A percentile compares a stretch with the other conserved stretches of the same genome.
phyloP scores from a whole-genome alignment of 2,329 filamentous ascomycete species.

The Huntiella abstrusa region DNA sequence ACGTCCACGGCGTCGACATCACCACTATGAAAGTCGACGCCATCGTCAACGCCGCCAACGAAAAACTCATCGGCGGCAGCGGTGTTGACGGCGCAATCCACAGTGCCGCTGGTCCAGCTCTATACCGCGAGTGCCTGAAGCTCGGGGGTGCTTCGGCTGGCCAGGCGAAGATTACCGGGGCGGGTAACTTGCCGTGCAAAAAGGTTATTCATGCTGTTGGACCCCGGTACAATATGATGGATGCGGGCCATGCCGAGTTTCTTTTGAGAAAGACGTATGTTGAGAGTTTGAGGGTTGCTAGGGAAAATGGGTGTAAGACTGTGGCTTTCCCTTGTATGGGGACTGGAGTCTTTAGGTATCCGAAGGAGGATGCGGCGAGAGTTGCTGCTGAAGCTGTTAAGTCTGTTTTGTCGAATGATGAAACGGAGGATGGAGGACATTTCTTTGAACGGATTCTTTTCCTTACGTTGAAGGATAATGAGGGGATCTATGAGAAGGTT shows the following conservation, averaged over 20 bases:
- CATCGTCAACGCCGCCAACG: constrained; percentile 88
- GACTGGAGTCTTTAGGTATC: constrained; percentile 82
- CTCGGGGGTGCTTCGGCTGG: constrained; percentile 48
- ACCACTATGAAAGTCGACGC: constrained; percentile 59
- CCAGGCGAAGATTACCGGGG: constrained; percentile 72
- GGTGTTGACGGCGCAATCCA: constrained; percentile 86
- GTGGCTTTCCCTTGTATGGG: constrained; percentile 74
- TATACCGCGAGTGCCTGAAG: constrained; percentile 23
- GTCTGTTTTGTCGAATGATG: constrained; percentile 19
- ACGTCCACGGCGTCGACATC: constrained; percentile 55
- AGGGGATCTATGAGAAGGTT: constrained; percentile 43
- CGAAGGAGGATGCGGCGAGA: constrained; percentile 50
- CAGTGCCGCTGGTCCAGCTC: constrained; percentile 49
- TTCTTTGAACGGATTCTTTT: constrained; percentile 61
- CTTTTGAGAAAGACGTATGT: constrained; percentile 47
- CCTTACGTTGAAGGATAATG: constrained; percentile 71
- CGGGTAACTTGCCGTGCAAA: constrained; percentile 54
- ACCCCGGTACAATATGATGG: constrained; percentile 43
- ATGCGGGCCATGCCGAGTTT: constrained; percentile 24
- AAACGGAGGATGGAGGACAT: constrained; percentile 33
- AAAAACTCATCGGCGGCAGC: constrained; percentile 61
- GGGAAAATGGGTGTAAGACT: constrained; percentile 42
- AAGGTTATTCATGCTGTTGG: constrained; percentile 85
- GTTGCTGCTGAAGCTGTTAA: constrained; percentile 36
- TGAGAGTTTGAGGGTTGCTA: constrained; percentile 53